Base-by-base conservation (phyloP, 345 rosid genomes). In the Hibiscus syriacus region DNA sequence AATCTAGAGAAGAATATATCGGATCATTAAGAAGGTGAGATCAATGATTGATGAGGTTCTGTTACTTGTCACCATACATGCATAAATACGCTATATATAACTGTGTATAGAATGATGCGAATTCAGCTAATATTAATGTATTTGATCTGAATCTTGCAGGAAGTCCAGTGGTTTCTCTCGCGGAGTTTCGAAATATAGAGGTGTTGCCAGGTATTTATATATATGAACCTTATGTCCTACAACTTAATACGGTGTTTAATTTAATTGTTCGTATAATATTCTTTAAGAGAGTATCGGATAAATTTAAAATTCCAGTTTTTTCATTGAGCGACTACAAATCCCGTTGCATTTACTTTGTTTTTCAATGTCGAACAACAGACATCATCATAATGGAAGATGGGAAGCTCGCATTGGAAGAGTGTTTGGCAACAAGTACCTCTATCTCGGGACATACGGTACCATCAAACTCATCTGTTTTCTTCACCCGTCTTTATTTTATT, bases 131-230 rank as follows among this genome's bases (percentile, higher is more conserved):
- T 8, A 49, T 8, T 49, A 9, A 62, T 30, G 25, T 61, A 7
- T 32, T 48, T 39, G 34, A 5, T 39, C 38, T 26, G n/a, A 20
- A 57, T 5, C 19, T 19, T 65, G 30, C 81, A 94, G 99, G 66
- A 94, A 91, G 75, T 91, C 97, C 68, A 94, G 92, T 76, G 97
- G 99, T 55, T 94, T 94, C 66, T 91, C 97, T 50, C 97, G 97
- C 3, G 96, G 99, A 11, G 95, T 89, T 16, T 94, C 99, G 3
- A 94, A 94, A 71, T 94, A 86, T 49, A 80, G 99, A 85, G 99
- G 97, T 1, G 97, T 94, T 1, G 97, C 99, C 27, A 89, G 96
- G 99, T 93, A 84, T 12, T 25, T 45, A 25, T 61, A 14, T 43
- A 41, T 41, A 41, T 41, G 36, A 3, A 34, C 38, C 38, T 34